These are phyloP conservation scores for Candida krabiensis DNA, from an alignment of 805 yeast genomes.

Conservation along the genomic window DNA sequence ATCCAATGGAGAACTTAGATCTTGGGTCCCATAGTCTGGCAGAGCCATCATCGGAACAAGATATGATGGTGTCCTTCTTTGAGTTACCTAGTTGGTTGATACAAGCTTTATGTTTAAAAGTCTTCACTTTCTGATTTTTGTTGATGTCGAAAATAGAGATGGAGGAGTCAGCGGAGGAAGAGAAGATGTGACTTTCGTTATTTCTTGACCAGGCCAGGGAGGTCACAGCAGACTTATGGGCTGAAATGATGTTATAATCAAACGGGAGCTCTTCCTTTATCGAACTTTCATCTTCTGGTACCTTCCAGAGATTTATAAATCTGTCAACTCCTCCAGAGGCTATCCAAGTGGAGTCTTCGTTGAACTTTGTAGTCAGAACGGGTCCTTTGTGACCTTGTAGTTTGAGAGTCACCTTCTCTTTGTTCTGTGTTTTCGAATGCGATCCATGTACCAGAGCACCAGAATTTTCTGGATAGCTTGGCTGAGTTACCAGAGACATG, in stretches of 20 bases:
- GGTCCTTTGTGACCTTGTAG: conserved; percentile 56
- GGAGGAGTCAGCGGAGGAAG: conserved; percentile 63
- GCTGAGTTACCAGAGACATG: too few relatives aligned
- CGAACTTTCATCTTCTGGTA: conserved; percentile 14
- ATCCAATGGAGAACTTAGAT: conserved; percentile 41
- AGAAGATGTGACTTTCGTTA: conserved; percentile 42
- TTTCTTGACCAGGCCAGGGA: conserved; percentile 52
- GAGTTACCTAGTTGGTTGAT: conserved; percentile 55
- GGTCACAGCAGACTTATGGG: conserved; percentile 64
- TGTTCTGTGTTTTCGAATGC: background rate
- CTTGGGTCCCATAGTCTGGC: conserved; percentile 66
- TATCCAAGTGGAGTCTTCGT: conserved; percentile 46
- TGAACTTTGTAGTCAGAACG: conserved; percentile 54
- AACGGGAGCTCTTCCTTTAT: conserved; percentile 15
- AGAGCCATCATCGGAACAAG: conserved; percentile 69
- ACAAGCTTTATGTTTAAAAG: conserved; percentile 38
- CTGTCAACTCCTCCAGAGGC: conserved; percentile 68
- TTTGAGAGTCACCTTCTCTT: conserved; percentile 27
- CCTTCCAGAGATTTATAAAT: conserved; percentile 36
- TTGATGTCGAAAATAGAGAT: conserved; percentile 62
- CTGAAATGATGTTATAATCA: conserved; percentile 11
- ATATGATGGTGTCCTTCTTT: conserved; percentile 34
- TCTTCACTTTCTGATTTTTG: conserved; percentile 55
- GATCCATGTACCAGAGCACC: too few relatives aligned
- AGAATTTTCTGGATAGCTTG: too few relatives aligned